Evolutionary conservation across 1,284 basidiomycete genomes (phyloP).

Genomic region (Meira miltonrushii): DNA sequence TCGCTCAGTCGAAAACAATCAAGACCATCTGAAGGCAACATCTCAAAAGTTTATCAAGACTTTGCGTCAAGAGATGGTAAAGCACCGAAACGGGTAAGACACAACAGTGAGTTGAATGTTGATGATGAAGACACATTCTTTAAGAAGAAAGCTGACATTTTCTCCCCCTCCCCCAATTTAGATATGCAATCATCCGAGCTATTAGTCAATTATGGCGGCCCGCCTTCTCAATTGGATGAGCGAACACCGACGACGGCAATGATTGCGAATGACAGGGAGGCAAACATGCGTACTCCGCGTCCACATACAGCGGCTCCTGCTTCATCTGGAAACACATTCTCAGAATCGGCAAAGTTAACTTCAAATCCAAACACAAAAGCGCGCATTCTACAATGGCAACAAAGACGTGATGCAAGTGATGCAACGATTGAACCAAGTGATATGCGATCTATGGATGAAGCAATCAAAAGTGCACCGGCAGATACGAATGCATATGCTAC

Average conservation of each 20-base stretch:
- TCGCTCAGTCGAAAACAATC: too few relatives aligned
- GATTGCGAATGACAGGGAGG: constrained; percentile 4
- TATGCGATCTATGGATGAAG: not conserved
- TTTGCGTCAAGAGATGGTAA: too few relatives aligned
- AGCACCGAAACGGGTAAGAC: too few relatives aligned
- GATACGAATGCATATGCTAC: not conserved
- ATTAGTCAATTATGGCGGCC: too few relatives aligned
- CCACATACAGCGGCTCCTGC: not conserved
- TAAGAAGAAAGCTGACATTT: too few relatives aligned
- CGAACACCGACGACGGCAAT: not conserved
- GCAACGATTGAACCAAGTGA: constrained; percentile 6
- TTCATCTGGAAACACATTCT: not conserved
- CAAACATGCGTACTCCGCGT: constrained; percentile 1
- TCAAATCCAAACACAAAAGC: not conserved
- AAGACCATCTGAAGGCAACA: too few relatives aligned
- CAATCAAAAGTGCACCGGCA: not conserved
- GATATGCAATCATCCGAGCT: too few relatives aligned
- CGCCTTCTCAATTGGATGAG: too few relatives aligned
- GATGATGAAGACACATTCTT: too few relatives aligned
- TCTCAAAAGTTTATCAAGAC: too few relatives aligned
- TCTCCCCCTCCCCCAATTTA: too few relatives aligned
- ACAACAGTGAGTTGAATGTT: too few relatives aligned
- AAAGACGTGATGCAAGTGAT: constrained; percentile 7
- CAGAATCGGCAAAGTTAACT: not conserved
- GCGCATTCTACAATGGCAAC: not conserved